These are phyloP conservation scores for Jaenimonas drosophilae DNA, from an alignment of 208 protist genomes.

Conservation along the genomic window DNA sequence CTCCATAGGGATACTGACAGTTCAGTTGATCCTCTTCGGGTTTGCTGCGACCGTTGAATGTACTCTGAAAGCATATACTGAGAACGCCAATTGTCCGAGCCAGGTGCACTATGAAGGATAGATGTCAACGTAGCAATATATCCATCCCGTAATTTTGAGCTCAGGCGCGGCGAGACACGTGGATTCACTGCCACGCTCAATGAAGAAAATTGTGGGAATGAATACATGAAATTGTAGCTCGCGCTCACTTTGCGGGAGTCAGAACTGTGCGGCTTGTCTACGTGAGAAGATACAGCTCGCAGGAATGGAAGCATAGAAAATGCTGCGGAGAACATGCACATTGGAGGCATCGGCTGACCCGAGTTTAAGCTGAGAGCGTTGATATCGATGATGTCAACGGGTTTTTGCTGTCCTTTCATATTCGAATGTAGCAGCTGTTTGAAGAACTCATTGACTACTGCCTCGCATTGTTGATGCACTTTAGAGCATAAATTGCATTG, in stretches of 20 bases:
- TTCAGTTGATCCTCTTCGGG: constrained; percentile 1
- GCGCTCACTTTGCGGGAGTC: not conserved
- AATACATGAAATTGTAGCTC: too few species aligned
- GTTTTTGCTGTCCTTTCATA: too few species aligned
- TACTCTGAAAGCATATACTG: too few species aligned
- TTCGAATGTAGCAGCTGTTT: not conserved
- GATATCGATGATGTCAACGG: too few species aligned
- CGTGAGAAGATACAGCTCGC: not conserved
- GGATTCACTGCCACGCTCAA: too few species aligned
- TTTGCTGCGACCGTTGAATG: not conserved
- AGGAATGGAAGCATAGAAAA: not conserved
- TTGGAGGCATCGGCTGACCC: not conserved
- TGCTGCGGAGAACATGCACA: not conserved
- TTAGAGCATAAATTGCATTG: not conserved
- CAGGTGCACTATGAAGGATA: too few species aligned
- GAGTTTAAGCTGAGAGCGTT: too few species aligned
- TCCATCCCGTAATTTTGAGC: too few species aligned
- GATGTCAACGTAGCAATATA: too few species aligned
- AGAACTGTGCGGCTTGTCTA: not conserved
- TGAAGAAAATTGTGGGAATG: too few species aligned
- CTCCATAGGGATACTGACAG: constrained; percentile 25
- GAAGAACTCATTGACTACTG: not conserved
- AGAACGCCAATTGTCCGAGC: too few species aligned
- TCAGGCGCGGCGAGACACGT: too few species aligned
- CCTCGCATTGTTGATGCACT: not conserved